Evolutionary conservation across 164 flowering plant species (phyloP), one percentile per base, ranked within the genome.

Genomic region (Saururus chinensis): DNA sequence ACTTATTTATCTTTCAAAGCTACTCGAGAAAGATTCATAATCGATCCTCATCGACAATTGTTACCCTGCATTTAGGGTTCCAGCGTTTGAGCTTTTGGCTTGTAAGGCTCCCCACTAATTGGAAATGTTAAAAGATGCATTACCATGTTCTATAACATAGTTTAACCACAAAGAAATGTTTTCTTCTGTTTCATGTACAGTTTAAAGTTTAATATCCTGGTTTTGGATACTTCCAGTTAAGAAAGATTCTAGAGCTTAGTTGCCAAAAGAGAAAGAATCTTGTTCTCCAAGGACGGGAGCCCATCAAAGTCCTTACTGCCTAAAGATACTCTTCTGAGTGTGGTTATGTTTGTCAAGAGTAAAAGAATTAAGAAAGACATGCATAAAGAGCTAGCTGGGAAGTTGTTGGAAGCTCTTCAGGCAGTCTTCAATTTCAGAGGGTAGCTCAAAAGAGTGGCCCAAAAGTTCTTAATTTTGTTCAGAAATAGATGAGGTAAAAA

Each of bases 151-250:
- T 73, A 70, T 70, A 60, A 71, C 73, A 75, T 76, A 60, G 62
- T 73, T 74, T 71, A 55, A 40, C 62, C 66, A 42, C 71, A 67
- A 35, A 53, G 60, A 60, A 51, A 64, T 57, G 62, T 22, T 58
- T 67, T 73, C 51, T 25, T 23, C 54, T 71, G 64, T 35, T 51
- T 56, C 65, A 20, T 68, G 55, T 40, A 64, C 59, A 59, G 45
- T 57, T 74, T 52, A 53, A 61, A 64, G 61, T 71, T 79, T 74
- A 63, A 68, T 71, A 62, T 69, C 54, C 71, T 80, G 80, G 65
- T 66, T 73, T 74, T 78, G 74, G 77, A 58, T 75, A 80, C 74
- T 62, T 90, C 91, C 97, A 86, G 97, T 86, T 76, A 82, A 79
- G 68, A 82, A 80, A 80, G 84, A 79, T 77, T 68, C 60, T 79